These are phyloP conservation scores for Boletus tylopilopsis DNA, from an alignment of 768 basidiomycete genomes.

Conservation along the genomic window DNA sequence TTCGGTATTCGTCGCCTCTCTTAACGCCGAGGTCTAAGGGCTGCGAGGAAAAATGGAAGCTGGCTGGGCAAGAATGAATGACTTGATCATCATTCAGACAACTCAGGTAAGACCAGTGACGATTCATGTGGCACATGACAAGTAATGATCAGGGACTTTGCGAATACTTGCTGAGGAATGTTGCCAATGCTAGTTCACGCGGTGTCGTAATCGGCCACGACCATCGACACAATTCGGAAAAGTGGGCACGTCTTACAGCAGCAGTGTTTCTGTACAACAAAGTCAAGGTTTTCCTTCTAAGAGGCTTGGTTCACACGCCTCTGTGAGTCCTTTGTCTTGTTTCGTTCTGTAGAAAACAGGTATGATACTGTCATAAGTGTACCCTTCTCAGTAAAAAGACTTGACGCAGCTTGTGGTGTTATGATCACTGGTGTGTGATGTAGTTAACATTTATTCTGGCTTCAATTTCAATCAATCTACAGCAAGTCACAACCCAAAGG, in stretches of 20 bases:
- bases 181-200: constrained; percentile 48
- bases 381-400: constrained; percentile 66
- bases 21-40: constrained; percentile 39
- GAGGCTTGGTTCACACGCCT: constrained; percentile 76
- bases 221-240: constrained; percentile 75
- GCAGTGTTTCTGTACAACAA: constrained; percentile 60
- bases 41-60: constrained; percentile 82
- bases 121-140: not conserved
- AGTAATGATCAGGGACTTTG: constrained; percentile 58
- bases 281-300: constrained; percentile 66
- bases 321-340: constrained; percentile 44
- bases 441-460: not conserved
- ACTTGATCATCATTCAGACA: constrained; percentile 76
- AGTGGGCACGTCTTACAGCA: constrained; percentile 76
- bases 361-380: constrained; percentile 46
- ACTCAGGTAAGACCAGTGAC: constrained; percentile 53
- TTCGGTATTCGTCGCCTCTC: not conserved
- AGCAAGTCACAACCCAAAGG: constrained; percentile 91
- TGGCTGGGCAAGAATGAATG: constrained; percentile 91
- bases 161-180: constrained; percentile 57
- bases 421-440: constrained; percentile 76
- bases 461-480: constrained; percentile 2
- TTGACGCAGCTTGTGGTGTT: constrained; percentile 74
- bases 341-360: not conserved
- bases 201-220: constrained; percentile 87